phyloP scores from a whole-genome alignment of 1,284 basidiomycete genomes.

The Coriolopsis trogii region DNA sequence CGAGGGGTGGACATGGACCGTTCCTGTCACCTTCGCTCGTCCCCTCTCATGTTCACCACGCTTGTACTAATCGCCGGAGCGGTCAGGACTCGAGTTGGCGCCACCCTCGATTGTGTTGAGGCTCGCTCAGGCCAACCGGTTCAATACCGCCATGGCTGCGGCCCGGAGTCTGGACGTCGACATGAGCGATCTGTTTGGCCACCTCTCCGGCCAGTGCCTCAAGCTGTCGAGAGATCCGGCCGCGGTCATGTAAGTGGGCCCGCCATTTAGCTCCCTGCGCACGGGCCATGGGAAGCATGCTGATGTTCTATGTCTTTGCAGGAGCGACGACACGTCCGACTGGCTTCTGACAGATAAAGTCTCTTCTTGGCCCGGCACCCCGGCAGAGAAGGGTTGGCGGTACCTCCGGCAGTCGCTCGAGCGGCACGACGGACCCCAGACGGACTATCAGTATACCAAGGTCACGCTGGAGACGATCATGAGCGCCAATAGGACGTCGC shows the following conservation, averaged over 20 bases:
- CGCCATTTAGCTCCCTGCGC: neutral
- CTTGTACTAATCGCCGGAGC: no score
- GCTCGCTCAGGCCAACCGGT: constrained; percentile 80
- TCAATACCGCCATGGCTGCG: constrained; percentile 79
- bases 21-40: constrained; percentile 1
- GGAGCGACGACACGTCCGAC: constrained; percentile 67
- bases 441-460: constrained; percentile 76
- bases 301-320: constrained; percentile 31
- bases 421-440: constrained; percentile 76
- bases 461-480: constrained; percentile 79
- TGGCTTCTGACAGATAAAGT: constrained; percentile 86
- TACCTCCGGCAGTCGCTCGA: constrained; percentile 83
- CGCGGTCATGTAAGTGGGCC: constrained; percentile 49
- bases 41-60: neutral
- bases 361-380: constrained; percentile 81
- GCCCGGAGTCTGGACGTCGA: constrained; percentile 82
- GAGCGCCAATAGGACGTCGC: constrained; percentile 58
- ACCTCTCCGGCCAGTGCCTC: constrained; percentile 81
- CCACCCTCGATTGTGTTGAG: constrained; percentile 79
- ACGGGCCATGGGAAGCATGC: neutral
- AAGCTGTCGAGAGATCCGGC: constrained; percentile 66
- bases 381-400: constrained; percentile 84
- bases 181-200: constrained; percentile 84
- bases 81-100: constrained; percentile 63
- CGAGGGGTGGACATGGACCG: no score